A percentile compares a stretch with the other conserved stretches of the same genome.
These are phyloP conservation scores for Clonostachys rosea DNA, from an alignment of 2,329 filamentous ascomycete species.

Conservation along the genomic window DNA sequence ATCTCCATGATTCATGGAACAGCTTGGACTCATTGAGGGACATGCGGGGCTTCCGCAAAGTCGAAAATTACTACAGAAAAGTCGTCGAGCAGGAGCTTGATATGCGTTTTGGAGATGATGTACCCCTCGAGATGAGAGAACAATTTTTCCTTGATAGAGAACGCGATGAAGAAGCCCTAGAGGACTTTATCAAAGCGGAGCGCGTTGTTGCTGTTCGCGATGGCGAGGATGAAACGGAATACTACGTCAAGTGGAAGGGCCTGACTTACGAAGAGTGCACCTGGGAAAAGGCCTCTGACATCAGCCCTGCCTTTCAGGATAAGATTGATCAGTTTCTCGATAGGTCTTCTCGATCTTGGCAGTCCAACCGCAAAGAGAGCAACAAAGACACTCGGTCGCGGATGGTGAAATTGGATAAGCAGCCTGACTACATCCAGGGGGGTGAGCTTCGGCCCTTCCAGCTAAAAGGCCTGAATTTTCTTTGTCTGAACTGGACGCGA, in stretches of 20 bases:
- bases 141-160: slow-evolving; percentile 96
- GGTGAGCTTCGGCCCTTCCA: slow-evolving; percentile 92
- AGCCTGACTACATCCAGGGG: slow-evolving; percentile 79
- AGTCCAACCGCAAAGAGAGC: slow-evolving; percentile 73
- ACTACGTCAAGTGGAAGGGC: slow-evolving; percentile 95
- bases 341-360: slow-evolving; percentile 73
- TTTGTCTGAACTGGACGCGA: slow-evolving; percentile 93
- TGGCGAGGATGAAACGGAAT: slow-evolving; percentile 77
- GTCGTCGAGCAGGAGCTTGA: slow-evolving; percentile 75
- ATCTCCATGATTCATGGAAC: slow-evolving; percentile 96
- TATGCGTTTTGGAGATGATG: slow-evolving; percentile 69
- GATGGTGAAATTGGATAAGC: slow-evolving; percentile 70
- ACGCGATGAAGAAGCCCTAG: slow-evolving; percentile 79
- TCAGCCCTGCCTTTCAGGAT: slow-evolving; percentile 75
- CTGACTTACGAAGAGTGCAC: slow-evolving; percentile 92
- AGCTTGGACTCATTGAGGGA: slow-evolving; percentile 67
- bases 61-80: slow-evolving; percentile 94
- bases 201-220: slow-evolving; percentile 82
- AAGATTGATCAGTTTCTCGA: slow-evolving; percentile 92
- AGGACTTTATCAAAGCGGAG: slow-evolving; percentile 89
- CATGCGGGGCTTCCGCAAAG: slow-evolving; percentile 79
- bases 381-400: slow-evolving; percentile 70
- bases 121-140: slow-evolving; percentile 81
- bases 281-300: slow-evolving; percentile 76
- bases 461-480: slow-evolving; percentile 88